A percentile compares a stretch with the other conserved stretches of the same genome.
phyloP scores from a whole-genome alignment of 495 filamentous ascomycete species.

The Penicillium paxilli region DNA sequence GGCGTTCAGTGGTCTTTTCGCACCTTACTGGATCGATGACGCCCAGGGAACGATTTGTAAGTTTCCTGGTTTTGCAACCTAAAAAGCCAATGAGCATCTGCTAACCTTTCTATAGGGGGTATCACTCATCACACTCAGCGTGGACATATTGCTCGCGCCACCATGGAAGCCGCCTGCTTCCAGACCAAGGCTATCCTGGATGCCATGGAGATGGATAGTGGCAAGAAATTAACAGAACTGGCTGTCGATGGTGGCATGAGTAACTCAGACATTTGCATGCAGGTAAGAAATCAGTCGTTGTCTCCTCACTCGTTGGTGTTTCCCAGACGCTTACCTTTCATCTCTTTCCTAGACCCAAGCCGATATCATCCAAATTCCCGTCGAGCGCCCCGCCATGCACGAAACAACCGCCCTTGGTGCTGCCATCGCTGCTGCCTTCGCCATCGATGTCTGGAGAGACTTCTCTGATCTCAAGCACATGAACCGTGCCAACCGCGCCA shows the following conservation, averaged over 20 bases:
- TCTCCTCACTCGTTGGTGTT: not conserved
- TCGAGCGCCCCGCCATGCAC: conserved; percentile 87
- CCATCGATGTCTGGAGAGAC: conserved; percentile 76
- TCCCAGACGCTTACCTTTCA: conserved; percentile 10
- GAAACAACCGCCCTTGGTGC: conserved; percentile 92
- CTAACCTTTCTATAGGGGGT: conserved; percentile 55
- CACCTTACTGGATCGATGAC: conserved; percentile 98
- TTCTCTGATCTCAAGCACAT: conserved; percentile 78
- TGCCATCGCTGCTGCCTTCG: conserved; percentile 92
- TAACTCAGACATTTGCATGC: conserved; percentile 93
- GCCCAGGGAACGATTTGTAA: conserved; percentile 86
- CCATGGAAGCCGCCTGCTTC: conserved; percentile 92
- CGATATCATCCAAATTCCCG: conserved; percentile 83
- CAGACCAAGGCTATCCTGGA: conserved; percentile 94
- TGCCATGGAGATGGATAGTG: conserved; percentile 91
- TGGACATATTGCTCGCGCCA: conserved; percentile 91
- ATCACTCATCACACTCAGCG: conserved; percentile 89
- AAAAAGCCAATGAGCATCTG: not conserved
- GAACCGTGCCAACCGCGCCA: conserved; percentile 70
- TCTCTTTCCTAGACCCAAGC: conserved; percentile 70
- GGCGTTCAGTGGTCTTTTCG: conserved; percentile 93
- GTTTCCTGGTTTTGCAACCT: conserved; percentile 21
- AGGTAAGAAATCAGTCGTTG: conserved; percentile 49
- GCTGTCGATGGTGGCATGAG: conserved; percentile 95
- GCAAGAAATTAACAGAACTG: conserved; percentile 71